A percentile compares a stretch with the other conserved stretches of the same genome.
Evolutionary conservation across 495 filamentous ascomycete species (phyloP).

Genomic region (Rhizodiscina lignyota): DNA sequence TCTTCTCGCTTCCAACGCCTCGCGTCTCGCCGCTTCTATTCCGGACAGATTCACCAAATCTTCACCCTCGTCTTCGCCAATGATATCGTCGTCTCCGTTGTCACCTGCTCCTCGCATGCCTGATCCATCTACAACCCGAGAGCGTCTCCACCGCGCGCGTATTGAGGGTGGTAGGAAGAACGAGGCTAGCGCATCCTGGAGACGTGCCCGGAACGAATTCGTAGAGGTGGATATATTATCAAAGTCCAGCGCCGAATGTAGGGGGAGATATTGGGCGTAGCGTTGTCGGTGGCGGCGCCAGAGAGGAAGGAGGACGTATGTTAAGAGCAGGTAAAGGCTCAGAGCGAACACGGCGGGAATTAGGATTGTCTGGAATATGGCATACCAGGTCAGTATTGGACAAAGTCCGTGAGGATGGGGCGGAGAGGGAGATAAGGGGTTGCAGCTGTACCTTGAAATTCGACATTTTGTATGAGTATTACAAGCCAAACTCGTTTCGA

Average conservation of each 20-base stretch:
- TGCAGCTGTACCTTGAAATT: no score
- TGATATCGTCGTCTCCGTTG: slow-evolving; percentile 45
- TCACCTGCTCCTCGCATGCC: no score
- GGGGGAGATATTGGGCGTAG: slow-evolving; percentile 36
- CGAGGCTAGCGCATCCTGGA: slow-evolving; percentile 9
- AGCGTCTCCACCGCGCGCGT: no score
- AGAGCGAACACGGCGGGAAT: slow-evolving; percentile 66
- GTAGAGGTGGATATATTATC: no score
- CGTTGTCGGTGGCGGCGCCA: slow-evolving; percentile 60
- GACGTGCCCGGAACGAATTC: no score
- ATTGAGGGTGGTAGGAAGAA: slow-evolving; percentile 13
- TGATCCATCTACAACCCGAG: no score
- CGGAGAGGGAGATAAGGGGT: no score
- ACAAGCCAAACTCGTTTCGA: no score
- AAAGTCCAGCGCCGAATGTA: slow-evolving; percentile 2
- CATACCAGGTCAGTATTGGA: no score
- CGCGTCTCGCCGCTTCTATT: slow-evolving; percentile 30
- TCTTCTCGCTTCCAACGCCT: slow-evolving; percentile 29
- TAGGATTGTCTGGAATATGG: slow-evolving; percentile 46
- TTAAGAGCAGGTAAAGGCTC: slow-evolving; percentile 52
- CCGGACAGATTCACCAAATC: slow-evolving; percentile 40
- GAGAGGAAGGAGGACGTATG: slow-evolving; percentile 55
- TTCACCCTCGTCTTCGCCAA: slow-evolving; percentile 53
- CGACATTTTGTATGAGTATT: no score
- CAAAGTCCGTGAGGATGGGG: neutral